A percentile compares a stretch with the other conserved stretches of the same genome.
phyloP scores from a whole-genome alignment of 192 early-diverging fungal genomes.

The Entophlyctis luteolus region DNA sequence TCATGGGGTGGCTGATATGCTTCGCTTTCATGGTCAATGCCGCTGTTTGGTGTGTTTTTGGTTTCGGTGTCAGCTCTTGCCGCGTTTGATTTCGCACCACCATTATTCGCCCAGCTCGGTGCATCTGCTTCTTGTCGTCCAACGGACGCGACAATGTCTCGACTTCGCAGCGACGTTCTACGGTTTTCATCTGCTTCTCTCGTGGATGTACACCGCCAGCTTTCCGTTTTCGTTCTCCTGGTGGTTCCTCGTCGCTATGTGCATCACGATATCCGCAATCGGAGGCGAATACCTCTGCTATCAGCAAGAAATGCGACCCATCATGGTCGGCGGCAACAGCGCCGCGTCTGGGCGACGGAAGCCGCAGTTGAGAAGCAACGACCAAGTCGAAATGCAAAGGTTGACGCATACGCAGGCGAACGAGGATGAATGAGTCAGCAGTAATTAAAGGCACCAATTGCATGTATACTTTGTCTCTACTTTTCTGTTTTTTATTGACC shows the following conservation, averaged over 20 bases:
- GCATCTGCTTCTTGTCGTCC: constrained; percentile 51
- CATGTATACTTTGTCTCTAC: too few relatives aligned
- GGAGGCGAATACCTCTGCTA: constrained; percentile 80
- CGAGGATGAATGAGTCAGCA: too few relatives aligned
- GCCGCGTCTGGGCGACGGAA: constrained; percentile 5
- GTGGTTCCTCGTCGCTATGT: constrained; percentile 60
- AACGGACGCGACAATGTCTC: constrained; percentile 68
- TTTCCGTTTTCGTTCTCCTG: constrained; percentile 64
- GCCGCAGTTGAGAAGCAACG: background rate
- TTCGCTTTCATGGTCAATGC: constrained; percentile 67
- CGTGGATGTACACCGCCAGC: constrained; percentile 50
- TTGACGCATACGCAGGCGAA: constrained; percentile 18
- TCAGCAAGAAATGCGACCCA: constrained; percentile 76
- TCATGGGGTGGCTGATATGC: constrained; percentile 60
- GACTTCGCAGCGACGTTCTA: constrained; percentile 76
- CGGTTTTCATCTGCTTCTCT: constrained; percentile 60
- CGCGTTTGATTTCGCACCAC: background rate
- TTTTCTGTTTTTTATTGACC: too few relatives aligned
- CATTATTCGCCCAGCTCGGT: constrained; percentile 14
- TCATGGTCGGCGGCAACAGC: constrained; percentile 33
- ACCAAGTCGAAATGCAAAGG: constrained; percentile 30
- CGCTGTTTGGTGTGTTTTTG: constrained; percentile 45
- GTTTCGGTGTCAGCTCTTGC: background rate
- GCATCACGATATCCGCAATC: constrained; percentile 59
- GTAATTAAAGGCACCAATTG: too few relatives aligned